Evolutionary conservation across 768 basidiomycete species (phyloP), one percentile per base, ranked within the genome.

Genomic region (Mycena sanguinolenta): DNA sequence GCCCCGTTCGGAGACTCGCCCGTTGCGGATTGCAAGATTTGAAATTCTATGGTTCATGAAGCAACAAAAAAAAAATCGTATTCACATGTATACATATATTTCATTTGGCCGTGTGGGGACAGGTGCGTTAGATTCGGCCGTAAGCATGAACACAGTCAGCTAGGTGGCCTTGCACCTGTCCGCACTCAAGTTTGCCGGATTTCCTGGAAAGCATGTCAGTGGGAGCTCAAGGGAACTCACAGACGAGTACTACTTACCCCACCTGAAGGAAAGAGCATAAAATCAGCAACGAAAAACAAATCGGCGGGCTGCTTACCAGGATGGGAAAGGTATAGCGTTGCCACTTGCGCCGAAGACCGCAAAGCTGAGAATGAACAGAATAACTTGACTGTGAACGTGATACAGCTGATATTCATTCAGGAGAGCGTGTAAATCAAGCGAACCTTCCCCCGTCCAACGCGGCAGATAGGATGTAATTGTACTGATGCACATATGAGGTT

Each of bases 341-440:
- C 84, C 82, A 60, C 84, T 83, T 16, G 86, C 86, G 21, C 81
- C 81, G 44, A 80, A 79, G 19, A 78, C 74, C 7, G 75, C 74
- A 65, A 84, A 77, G 52, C 82, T 83, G 59, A 86, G 80, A 65
- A 87, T 86, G 78, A 87, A 87, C 17, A 86, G 75, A 62, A 87
- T 85, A 65, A 87, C 82, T 62, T 85, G 85, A 46, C 81, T 80
- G 17, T 34, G 32, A 34, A 34, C 23, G n/a, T 1, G 12, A 19
- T 7, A 5, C 32, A 27, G 6, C 17, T 46, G 25, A 52, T 49
- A 36, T 25, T 4, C 25, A 25, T 32, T 30, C 44, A 12, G 13
- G 4, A 17, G 10, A 16, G 2, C 1, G 46, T 34, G 34, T 21
- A 13, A 21, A 4, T n/a, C 3, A 13, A 21, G 30, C 59, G 39